These are phyloP conservation scores for Salinomyces thailandicus DNA, from an alignment of 2,329 filamentous ascomycete genomes.

Conservation along the genomic window DNA sequence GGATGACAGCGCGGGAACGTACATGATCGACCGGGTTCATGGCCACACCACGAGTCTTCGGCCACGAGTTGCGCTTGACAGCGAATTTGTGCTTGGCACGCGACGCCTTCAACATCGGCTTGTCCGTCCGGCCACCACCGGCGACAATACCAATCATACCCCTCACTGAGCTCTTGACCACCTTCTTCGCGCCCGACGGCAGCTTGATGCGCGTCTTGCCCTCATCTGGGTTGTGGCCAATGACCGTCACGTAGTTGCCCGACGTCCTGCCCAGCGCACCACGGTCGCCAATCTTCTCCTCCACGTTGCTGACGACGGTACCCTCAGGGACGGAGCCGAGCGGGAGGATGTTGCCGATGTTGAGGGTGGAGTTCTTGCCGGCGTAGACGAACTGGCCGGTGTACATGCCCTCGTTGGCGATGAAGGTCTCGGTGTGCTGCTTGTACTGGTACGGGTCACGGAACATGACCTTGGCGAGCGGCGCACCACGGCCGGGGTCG, in stretches of 20 bases:
- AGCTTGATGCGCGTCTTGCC: slow-evolving; percentile 99
- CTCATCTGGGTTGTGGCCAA: slow-evolving; percentile 96
- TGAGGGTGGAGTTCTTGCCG: slow-evolving; percentile 95
- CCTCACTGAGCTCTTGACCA: slow-evolving; percentile 80
- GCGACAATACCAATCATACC: slow-evolving; percentile 99
- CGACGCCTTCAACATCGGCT: slow-evolving; percentile 98
- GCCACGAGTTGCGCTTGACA: slow-evolving; percentile 99
- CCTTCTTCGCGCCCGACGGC: slow-evolving; percentile 97
- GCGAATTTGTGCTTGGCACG: slow-evolving; percentile 99
- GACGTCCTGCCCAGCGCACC: slow-evolving; percentile 93
- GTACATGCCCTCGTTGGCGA: slow-evolving; percentile 99
- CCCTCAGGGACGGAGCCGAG: slow-evolving; percentile 92
- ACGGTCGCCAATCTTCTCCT: slow-evolving; percentile 97
- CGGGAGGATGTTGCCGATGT: slow-evolving; percentile 94
- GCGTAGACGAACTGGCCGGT: slow-evolving; percentile 99
- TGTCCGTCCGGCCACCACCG: slow-evolving; percentile 98
- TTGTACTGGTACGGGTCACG: slow-evolving; percentile 98
- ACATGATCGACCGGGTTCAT: slow-evolving; percentile 99
- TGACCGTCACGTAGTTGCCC: slow-evolving; percentile 97
- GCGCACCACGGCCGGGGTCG: slow-evolving; percentile 95
- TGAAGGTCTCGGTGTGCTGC: slow-evolving; percentile 97
- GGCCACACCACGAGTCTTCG: slow-evolving; percentile 99
- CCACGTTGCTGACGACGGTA: slow-evolving; percentile 98
- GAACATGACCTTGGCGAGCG: slow-evolving; percentile 93
- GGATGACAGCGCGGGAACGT: slow-evolving; percentile 23